Evolutionary conservation across 495 filamentous ascomycete species (phyloP), one percentile per base, ranked within the genome.

Genomic region (Hypoxylon crocopeplum): DNA sequence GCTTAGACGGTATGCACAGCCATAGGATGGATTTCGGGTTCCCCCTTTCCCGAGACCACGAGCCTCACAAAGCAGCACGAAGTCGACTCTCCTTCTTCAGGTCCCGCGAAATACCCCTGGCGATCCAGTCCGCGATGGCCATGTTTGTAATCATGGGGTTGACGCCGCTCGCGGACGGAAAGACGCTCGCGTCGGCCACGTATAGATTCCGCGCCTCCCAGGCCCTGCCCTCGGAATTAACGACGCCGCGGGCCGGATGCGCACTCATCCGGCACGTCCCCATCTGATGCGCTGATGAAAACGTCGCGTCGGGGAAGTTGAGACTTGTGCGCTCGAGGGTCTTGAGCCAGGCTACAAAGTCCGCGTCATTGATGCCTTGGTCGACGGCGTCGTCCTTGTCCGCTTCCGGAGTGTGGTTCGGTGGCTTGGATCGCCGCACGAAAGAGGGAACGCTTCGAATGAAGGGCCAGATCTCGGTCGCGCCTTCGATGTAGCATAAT

Each of bases 111-210:
- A 89, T 47, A 1, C 79, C 78, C 70, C 77, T 69, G 5, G 79
- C 80, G 21, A 89, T 82, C 76, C 79, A 82, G 52, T 88, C 82
- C 20, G 86, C 79, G 60, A 96, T 92, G 2, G 86, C 91, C 92
- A 97, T 94, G 50, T 81, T 88, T 37, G 92, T 96, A 27, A 96
- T 75, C 93, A 97, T 97, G 2, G 92, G 93, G 69, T 97, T 97
- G 8, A 95, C 92, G 4, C 93, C 93, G 61, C 88, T 92, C 4
- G 93, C 92, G 50, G 86, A 89, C 0, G 93, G 93, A 59, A 97
- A 92, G 0, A 97, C 86, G 60, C 91, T 95, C 21, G 91, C 89
- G 77, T 98, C 93, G 2, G 86, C 82, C 2, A 97, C 85, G 66
- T 88, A 94, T 61, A 97, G 54, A 0, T 84, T 86, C 39, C 87